Evolutionary conservation across 2,329 filamentous ascomycete genomes (phyloP), one percentile per base, ranked within the genome.

Genomic region (Colletotrichum liriopes): DNA sequence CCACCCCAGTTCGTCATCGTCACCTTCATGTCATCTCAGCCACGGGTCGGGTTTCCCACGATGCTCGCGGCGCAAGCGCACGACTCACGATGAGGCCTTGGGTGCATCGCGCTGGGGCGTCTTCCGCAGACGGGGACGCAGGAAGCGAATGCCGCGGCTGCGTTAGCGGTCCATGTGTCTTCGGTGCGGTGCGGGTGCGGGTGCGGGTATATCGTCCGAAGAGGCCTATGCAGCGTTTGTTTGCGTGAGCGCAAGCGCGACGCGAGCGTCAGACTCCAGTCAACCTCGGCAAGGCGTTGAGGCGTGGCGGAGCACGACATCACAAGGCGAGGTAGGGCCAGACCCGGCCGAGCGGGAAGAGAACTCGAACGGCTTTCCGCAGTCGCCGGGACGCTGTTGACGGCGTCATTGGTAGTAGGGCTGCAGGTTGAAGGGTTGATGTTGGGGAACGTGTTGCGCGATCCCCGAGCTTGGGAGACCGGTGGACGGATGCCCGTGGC

Each of bases 191-290:
- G 35, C 39, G 32, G 49, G 37, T 49, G 58, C 29, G 58, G 29
- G 41, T 23, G 58, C 58, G 58, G 20, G 29, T 49, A 32, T 26
- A 32, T 66, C 63, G 20, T 54, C 20, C 23, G 29, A 56, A 61
- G 63, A 39, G 63, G 62, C 26, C 61, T 49, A 49, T 51, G 26
- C 52, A 14, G 43, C 16, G n/a, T 58, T 52, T 56, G 35, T 69
- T 65, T 69, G 61, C 45, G 52, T 35, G 65, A 69, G 66, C 66
- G 60, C 66, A 52, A 58, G 61, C 66, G 66, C n/a, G 32, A 58
- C 41, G 39, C 47, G 43, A 29, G 62, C 45, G 66, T 45, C 51
- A 62, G 45, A 37, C 45, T 37, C 35, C 18, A 35, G 51, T 54
- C 26, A 39, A 51, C 32, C 32, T 35, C 59, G 45, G 45, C 32